Percentiles rank a stretch among this genome's conserved stretches.
These are phyloP conservation scores for Macrolepiota albuminosa DNA, from an alignment of 768 basidiomycete species.

Conservation along the genomic window DNA sequence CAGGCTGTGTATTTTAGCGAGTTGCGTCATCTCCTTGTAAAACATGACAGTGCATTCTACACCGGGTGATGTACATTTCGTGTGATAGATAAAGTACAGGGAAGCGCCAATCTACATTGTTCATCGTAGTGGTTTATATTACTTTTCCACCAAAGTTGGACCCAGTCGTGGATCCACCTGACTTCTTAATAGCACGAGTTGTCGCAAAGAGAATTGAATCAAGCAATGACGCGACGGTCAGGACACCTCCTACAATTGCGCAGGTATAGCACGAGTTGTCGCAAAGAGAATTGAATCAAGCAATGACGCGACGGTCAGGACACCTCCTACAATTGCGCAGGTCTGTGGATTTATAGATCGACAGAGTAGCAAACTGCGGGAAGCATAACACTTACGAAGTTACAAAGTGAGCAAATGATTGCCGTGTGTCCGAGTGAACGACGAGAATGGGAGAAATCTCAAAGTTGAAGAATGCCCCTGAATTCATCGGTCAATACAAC, in stretches of 20 bases:
- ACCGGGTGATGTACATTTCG: slow-evolving; percentile 8
- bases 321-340: slow-evolving; percentile 96
- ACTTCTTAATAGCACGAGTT: slow-evolving; percentile 67
- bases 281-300: slow-evolving; percentile 86
- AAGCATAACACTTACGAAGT: slow-evolving; percentile 69
- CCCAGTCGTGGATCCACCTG: slow-evolving; percentile 27
- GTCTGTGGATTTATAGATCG: slow-evolving; percentile 41
- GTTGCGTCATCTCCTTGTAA: neutral
- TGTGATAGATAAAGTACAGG: slow-evolving; percentile 10
- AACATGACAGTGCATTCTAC: slow-evolving; percentile 8
- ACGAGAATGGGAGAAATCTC: slow-evolving; percentile 97
- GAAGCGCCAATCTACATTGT: slow-evolving; percentile 5
- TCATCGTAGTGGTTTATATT: slow-evolving; percentile 28
- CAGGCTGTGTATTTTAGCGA: slow-evolving; percentile 2
- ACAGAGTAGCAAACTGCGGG: neutral
- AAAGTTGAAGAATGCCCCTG: slow-evolving; percentile 88
- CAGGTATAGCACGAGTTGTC: slow-evolving; percentile 79
- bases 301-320: slow-evolving; percentile 88
- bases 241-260: slow-evolving; percentile 95
- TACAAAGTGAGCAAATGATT: slow-evolving; percentile 96
- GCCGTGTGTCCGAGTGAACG: slow-evolving; percentile 84
- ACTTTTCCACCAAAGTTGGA: slow-evolving; percentile 32
- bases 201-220: slow-evolving; percentile 88
- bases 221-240: slow-evolving; percentile 88
- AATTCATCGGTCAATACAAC: neutral